phyloP scores from a whole-genome alignment of 257 asterid genomes.

The Coffea eugenioides region DNA sequence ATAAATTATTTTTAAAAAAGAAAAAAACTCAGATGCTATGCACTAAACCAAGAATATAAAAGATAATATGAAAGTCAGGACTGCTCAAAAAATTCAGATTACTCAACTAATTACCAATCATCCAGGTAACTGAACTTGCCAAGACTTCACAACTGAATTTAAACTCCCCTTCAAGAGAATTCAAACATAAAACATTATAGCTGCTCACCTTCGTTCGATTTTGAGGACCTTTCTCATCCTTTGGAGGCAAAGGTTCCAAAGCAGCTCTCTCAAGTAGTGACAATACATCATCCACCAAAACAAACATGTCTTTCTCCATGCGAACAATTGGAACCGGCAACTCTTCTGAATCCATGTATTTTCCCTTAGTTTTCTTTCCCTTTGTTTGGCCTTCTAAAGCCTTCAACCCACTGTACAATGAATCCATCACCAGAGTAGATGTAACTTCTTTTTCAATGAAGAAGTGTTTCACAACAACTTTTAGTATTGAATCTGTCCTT shows the following conservation, averaged over 20 bases:
- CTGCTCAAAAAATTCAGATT: not conserved
- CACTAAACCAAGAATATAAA: not conserved
- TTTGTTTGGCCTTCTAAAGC: constrained; percentile 78
- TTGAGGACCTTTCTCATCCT: constrained; percentile 96
- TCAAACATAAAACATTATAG: not conserved
- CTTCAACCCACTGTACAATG: constrained; percentile 86
- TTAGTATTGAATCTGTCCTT: constrained; percentile 73
- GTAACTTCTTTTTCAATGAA: constrained; percentile 96
- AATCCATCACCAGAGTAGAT: constrained; percentile 96
- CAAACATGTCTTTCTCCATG: constrained; percentile 63
- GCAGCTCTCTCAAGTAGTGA: constrained; percentile 86
- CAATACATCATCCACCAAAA: constrained; percentile 85
- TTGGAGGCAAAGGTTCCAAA: constrained; percentile 85
- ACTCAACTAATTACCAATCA: not conserved
- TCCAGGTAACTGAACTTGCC: not conserved
- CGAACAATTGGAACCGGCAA: constrained; percentile 58
- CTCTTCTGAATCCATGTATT: constrained; percentile 53
- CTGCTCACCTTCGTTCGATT: constrained; percentile 82
- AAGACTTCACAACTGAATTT: not conserved
- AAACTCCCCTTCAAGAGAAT: not conserved
- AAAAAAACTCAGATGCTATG: not conserved
- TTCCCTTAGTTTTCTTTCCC: constrained; percentile 63
- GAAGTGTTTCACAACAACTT: constrained; percentile 76
- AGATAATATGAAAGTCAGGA: not conserved
- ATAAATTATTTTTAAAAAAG: not conserved